Percentiles rank a stretch among this genome's conserved stretches.
These are phyloP conservation scores for Saprolegnia parasitica DNA, from an alignment of 352 stramenopile genomes.

Conservation along the genomic window DNA sequence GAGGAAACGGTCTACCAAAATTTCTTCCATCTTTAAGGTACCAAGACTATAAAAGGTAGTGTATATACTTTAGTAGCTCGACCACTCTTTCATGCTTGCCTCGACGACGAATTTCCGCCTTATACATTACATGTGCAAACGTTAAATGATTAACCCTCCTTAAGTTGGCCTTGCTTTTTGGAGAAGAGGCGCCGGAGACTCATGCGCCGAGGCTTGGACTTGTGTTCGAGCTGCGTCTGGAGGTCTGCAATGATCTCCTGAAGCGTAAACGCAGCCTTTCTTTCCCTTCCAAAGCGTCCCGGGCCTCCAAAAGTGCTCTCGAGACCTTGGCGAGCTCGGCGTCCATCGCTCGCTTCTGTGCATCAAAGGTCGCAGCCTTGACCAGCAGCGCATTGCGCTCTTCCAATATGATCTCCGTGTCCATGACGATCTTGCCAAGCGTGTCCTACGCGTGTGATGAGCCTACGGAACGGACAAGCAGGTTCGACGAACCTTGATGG, in stretches of 20 bases:
- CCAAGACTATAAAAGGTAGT: too few relatives aligned
- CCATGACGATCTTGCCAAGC: conserved; percentile 1
- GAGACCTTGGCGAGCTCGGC: not conserved
- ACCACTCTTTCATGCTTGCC: too few relatives aligned
- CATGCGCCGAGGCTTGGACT: not conserved
- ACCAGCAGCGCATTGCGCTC: conserved; percentile 3
- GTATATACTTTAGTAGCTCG: too few relatives aligned
- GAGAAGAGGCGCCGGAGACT: not conserved
- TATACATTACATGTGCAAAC: too few relatives aligned
- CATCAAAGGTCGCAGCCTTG: not conserved
- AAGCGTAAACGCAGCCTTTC: conserved; percentile 4
- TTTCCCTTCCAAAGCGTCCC: not conserved
- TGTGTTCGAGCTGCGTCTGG: not conserved
- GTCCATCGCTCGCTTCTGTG: not conserved
- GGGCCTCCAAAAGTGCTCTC: not conserved
- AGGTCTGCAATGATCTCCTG: conserved; percentile 19
- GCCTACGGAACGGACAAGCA: not conserved
- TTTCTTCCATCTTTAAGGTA: too few relatives aligned
- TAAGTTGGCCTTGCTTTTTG: not conserved
- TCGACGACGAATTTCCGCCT: too few relatives aligned
- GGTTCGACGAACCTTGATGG: not conserved
- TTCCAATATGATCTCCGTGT: conserved; percentile 9
- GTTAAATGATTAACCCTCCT: too few relatives aligned
- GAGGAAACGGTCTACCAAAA: not conserved
- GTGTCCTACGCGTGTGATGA: not conserved